These are phyloP conservation scores for Saturnispora saitoi DNA, from an alignment of 805 yeast species.

Conservation along the genomic window DNA sequence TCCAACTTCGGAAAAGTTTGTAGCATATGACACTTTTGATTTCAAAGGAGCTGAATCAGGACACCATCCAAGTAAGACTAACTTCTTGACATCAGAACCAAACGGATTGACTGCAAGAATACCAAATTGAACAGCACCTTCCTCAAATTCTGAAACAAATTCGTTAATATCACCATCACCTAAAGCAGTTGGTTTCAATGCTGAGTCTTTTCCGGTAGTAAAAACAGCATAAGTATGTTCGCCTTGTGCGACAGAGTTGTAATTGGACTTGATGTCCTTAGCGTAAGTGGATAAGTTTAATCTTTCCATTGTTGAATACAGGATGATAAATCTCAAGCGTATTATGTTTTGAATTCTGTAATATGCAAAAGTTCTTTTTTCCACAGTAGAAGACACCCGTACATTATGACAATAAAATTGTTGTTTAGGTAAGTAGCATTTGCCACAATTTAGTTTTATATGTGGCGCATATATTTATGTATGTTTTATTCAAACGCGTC, in stretches of 20 bases:
- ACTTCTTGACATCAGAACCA: slow-evolving; percentile 82
- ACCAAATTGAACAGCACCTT: slow-evolving; percentile 85
- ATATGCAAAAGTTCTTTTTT: background rate
- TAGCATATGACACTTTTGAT: slow-evolving; percentile 65
- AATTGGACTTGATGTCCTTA: slow-evolving; percentile 62
- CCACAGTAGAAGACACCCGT: background rate
- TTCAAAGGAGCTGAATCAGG: slow-evolving; percentile 90
- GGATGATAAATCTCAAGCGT: background rate
- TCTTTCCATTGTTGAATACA: slow-evolving; percentile 39
- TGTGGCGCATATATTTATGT: background rate
- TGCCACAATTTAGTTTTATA: background rate
- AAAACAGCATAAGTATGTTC: slow-evolving; percentile 75
- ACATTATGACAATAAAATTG: background rate
- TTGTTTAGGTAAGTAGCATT: no score
- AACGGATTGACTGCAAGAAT: slow-evolving; percentile 81
- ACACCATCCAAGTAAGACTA: slow-evolving; percentile 88
- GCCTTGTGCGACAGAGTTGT: slow-evolving; percentile 72
- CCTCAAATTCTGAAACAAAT: slow-evolving; percentile 74
- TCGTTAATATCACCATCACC: slow-evolving; percentile 68
- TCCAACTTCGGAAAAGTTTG: slow-evolving; percentile 69
- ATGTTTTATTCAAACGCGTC: background rate
- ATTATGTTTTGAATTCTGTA: background rate
- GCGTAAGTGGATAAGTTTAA: slow-evolving; percentile 61
- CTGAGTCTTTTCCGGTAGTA: slow-evolving; percentile 55
- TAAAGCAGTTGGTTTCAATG: slow-evolving; percentile 36